Base-by-base conservation (phyloP, 441 rosid species). In the Caryocar brasiliense region DNA sequence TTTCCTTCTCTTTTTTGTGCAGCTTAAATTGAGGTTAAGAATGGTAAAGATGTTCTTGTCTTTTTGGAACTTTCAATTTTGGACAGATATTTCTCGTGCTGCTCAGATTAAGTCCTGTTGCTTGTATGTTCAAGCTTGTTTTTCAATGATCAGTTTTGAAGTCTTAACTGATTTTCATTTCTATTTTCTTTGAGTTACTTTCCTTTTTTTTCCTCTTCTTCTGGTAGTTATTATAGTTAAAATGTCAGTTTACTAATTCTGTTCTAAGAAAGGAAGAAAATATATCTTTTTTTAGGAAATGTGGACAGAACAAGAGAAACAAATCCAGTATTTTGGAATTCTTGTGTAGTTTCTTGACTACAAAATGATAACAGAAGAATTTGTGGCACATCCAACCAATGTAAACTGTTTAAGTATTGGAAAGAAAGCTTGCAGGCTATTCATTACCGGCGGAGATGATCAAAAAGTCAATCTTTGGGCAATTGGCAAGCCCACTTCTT, bases 391-490 rank as follows among this genome's bases (percentile, higher is more conserved):
- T 75, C 69, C 88, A 0, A 67, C 66, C 11, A 75, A 83, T 68
- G 95, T 89, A 36, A 85, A 83, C 59, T 89, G 97, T 70, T 60
- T 89, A 18, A 59, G 54, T 44, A 76, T 89, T 7, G 97, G 93
- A 42, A 89, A 79, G 62, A 89, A 89, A 74, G 72, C 77, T 2
- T 67, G 80, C 62, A 76, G 95, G 62, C 71, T 83, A 54, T 68
- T 81, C 57, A 62, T 83, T 15, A 85, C 88, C 0, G 97, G 97
- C 7, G 93, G 95, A 27, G 97, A 83, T 77, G 97, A 89, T 67
- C 64, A 67, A 53, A 85, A 80, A 50, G 90, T 81, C 54, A 89
- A 89, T 72, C 83, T 89, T 43, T 89, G 97, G 97, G 70, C 87
- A 12, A 77, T 83, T 14, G 97, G 93, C 39, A 85, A 83, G 47